Evolutionary conservation across 2,329 filamentous ascomycete species (phyloP), one percentile per base, ranked within the genome.

Genomic region (Ilyonectria mors-panacis): DNA sequence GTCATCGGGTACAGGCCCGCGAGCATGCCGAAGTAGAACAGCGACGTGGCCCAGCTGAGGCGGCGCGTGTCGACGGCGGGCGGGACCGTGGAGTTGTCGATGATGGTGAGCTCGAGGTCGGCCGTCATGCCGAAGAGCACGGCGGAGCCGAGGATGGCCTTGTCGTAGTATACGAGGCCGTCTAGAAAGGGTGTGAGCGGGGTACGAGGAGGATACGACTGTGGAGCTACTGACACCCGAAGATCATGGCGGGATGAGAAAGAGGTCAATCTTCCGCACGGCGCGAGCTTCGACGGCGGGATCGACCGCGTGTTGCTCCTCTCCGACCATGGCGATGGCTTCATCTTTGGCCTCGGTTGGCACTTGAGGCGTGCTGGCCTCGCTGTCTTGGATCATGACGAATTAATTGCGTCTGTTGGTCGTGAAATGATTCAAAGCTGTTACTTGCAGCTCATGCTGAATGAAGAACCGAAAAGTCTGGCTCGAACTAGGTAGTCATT

Each of bases 21-120:
- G 2, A 95, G 85, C 91, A 93, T 93, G 42, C 92, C 92, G 71
- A 94, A 94, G 82, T 94, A 94, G 82, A 94, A 94, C 74, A 94
- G 84, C 0, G 91, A 94, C 0, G 92, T 94, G 2, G 92, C 92
- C 92, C 92, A 94, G 71, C 87, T 91, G 30, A 94, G 86, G 12
- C 92, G 87, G 0, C 87, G 85, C 0, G 93, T 94, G 75, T 92
- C 87, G 17, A 86, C 87, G 0, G 86, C 87, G 1, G 87, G 85
- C 0, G 91, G 90, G 1, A 72, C 77, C 0, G 80, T 81, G 1
- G 77, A 73, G 2, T 69, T 45, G 71, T 84, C 78, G 13, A 87
- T 80, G 4, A 92, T 80, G 33, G 85, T 85, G 47, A 94, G 86
- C 1, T 82, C 69, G 4, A 94, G 85, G 75, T 94, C 92, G 3